Evolutionary conservation across 306 rosid genomes (phyloP), one percentile per base, ranked within the genome.

Genomic region (Astragalus glycyphyllos): DNA sequence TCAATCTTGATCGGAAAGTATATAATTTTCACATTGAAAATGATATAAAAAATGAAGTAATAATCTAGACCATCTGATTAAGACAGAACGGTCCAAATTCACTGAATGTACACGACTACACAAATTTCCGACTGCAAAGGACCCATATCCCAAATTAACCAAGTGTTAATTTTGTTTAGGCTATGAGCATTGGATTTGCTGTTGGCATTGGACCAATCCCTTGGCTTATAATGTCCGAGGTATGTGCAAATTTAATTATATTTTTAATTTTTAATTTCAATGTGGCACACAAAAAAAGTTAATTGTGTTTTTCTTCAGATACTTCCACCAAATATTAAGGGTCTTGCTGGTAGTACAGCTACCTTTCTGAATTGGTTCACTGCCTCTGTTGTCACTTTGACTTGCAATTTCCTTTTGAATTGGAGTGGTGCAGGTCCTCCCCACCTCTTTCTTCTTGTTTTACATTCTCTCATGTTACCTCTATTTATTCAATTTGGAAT

Each of bases 221-320:
- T 8, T 90, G 97, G 97, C 23, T 88, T 68, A 85, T 90, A 71
- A 90, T 88, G 97, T 81, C 95, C 37, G 95, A 90, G 95, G 95
- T 88, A 81, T 29, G 4, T 0, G 23, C 23, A 26, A 26, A 26
- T 26, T 26, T 26, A 26, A 26, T 26, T 26, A 26, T 2, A 26
- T 3, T 26, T 26, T 26, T 26, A 2, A 26, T 26, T 26, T 26
- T 26, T 26, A 26, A 26, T 26, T 26, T 26, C 3, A 26, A 26
- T 26, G 1, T 26, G 3, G 3, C 31, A 26, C 31, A 26, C 1
- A 26, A 26, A 26, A 32, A 58, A 54, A 8, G 23, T 53, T 56
- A 29, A 31, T 75, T 5, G 11, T 7, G 16, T 58, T 11, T 1
- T 6, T 61, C n/a, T 81, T 44, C 86, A 90, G 95, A 90, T 90